phyloP scores from a whole-genome alignment of 768 basidiomycete species.

The Fistulinella prunicolor region DNA sequence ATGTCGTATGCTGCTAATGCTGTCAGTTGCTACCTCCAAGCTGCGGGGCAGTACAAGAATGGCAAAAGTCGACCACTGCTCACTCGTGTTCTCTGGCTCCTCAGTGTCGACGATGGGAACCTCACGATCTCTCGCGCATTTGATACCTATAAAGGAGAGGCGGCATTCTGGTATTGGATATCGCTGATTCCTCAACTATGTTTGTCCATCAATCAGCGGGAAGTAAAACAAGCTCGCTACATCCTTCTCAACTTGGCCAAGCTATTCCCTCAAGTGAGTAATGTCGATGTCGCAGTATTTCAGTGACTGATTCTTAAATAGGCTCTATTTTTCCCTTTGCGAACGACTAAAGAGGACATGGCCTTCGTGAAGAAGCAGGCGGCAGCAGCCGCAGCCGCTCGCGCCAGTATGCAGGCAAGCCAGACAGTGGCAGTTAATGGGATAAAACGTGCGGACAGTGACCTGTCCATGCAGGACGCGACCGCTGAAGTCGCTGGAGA shows the following conservation, averaged over 20 bases:
- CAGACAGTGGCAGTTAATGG: conserved; percentile 23
- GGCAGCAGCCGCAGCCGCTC: conserved; percentile 32
- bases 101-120: conserved; percentile 82
- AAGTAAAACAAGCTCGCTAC: conserved; percentile 89
- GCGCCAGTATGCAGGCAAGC: conserved; percentile 37
- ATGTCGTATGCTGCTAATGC: conserved; percentile 81
- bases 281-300: neutral
- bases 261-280: conserved; percentile 82
- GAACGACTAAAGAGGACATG: conserved; percentile 79
- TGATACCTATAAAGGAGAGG: conserved; percentile 94
- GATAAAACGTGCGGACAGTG: conserved; percentile 31
- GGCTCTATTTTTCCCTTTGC: conserved; percentile 94
- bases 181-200: conserved; percentile 93
- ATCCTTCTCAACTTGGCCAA: conserved; percentile 89
- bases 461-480: conserved; percentile 29
- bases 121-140: conserved; percentile 77
- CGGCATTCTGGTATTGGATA: conserved; percentile 99
- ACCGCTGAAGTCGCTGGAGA: conserved; percentile 28
- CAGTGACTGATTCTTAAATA: conserved; percentile 32
- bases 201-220: conserved; percentile 83
- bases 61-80: conserved; percentile 90
- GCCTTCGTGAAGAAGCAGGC: conserved; percentile 43
- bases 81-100: conserved; percentile 91
- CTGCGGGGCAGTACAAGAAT: conserved; percentile 92
- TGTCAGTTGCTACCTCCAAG: conserved; percentile 96